Conservation (phyloP, 352 stramenopile species). For the Phytopythium helicoides region DNA sequence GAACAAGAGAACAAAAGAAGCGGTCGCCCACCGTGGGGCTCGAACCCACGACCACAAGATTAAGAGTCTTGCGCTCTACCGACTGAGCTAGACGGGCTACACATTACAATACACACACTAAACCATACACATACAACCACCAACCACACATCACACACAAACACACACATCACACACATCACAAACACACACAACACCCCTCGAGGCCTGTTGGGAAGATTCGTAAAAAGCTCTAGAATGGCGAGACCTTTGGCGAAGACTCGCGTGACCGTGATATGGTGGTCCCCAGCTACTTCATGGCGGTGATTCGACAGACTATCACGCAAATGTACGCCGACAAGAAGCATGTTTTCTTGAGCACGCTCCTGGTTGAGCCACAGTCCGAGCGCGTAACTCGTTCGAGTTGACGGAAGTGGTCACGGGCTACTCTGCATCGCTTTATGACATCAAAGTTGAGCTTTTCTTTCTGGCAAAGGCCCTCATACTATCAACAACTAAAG, state of each 20-base stretch:
- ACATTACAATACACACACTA: too few relatives aligned
- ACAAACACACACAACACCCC: too few relatives aligned
- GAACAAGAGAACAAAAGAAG: too few relatives aligned
- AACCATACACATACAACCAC: too few relatives aligned
- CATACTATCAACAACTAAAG: conserved; percentile 9
- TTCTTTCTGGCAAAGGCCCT: conserved; percentile 4
- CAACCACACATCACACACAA: too few relatives aligned
- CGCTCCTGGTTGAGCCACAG: not conserved
- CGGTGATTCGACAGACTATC: conserved; percentile 3
- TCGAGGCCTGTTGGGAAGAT: too few relatives aligned
- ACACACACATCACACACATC: too few relatives aligned
- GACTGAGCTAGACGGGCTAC: too few relatives aligned
- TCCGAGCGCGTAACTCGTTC: not conserved
- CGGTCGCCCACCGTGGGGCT: too few relatives aligned
- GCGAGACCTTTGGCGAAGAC: conserved; percentile 1
- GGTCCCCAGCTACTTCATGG: conserved; percentile 7
- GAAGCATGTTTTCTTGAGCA: conserved; percentile 9
- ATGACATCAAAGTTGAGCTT: conserved; percentile 6
- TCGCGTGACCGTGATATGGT: conserved; percentile 7
- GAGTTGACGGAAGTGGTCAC: conserved; percentile 7
- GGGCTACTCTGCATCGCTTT: conserved; percentile 12
- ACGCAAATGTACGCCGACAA: conserved; percentile 9
- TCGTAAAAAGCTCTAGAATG: not conserved
- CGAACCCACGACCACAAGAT: too few relatives aligned
- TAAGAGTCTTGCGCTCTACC: too few relatives aligned